Conservation (phyloP, 768 basidiomycete species). For the Tylopilus balloui region DNA sequence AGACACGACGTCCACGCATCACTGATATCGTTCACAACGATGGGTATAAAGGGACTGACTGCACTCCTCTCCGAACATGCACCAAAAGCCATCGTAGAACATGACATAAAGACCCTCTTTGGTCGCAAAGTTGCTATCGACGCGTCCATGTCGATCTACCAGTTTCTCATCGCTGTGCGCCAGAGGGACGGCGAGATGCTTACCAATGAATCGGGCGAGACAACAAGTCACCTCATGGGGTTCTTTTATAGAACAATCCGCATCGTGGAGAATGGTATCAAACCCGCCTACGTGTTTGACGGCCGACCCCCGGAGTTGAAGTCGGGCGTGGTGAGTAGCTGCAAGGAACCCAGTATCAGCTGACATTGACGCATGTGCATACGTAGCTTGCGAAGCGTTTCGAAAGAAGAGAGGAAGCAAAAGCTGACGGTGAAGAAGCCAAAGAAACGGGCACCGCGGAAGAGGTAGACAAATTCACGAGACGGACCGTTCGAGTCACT, state of each 20-base stretch:
- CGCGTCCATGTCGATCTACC: conserved; percentile 96
- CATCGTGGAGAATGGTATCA: conserved; percentile 98
- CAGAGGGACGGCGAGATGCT: conserved; percentile 96
- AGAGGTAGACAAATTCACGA: conserved; percentile 85
- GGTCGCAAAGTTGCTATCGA: conserved; percentile 98
- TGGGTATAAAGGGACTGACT: conserved; percentile 97
- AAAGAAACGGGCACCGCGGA: conserved; percentile 94
- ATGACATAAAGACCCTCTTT: conserved; percentile 95
- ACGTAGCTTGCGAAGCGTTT: conserved; percentile 92
- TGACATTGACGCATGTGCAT: not conserved
- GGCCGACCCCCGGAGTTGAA: conserved; percentile 98
- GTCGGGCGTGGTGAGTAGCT: conserved; percentile 80
- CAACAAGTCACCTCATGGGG: conserved; percentile 98
- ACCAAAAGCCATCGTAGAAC: conserved; percentile 79
- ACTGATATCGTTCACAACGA: conserved; percentile 24
- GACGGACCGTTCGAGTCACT: conserved; percentile 93
- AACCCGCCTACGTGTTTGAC: conserved; percentile 97
- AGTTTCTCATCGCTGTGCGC: conserved; percentile 96
- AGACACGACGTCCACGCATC: not conserved
- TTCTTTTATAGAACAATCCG: conserved; percentile 97
- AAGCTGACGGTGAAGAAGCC: conserved; percentile 92
- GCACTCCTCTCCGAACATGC: conserved; percentile 86
- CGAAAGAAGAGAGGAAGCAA: conserved; percentile 85
- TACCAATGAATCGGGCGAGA: conserved; percentile 96
- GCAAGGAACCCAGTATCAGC: not conserved